Percentiles rank a stretch among this genome's conserved stretches.
Conservation (phyloP, 495 filamentous ascomycete species). For the Rusavskia elegans region DNA sequence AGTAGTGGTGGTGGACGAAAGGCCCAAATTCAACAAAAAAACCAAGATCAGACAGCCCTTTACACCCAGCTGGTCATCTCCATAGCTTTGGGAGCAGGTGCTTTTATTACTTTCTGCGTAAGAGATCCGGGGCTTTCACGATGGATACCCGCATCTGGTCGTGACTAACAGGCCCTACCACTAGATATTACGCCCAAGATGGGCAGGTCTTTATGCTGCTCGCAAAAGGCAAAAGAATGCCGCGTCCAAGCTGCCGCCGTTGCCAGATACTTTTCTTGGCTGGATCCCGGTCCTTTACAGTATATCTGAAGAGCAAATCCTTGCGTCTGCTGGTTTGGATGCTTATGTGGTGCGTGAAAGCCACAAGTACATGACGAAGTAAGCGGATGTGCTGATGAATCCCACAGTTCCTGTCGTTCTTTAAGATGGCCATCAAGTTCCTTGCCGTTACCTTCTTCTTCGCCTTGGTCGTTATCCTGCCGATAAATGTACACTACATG, state of each 20-base stretch:
- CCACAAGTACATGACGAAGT: not conserved
- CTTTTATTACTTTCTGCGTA: conserved; percentile 52
- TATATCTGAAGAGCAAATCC: conserved; percentile 76
- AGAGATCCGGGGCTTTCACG: conserved; percentile 4
- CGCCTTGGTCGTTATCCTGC: conserved; percentile 62
- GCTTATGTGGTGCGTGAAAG: conserved; percentile 64
- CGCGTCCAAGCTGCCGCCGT: conserved; percentile 60
- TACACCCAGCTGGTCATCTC: conserved; percentile 44
- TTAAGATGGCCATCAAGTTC: conserved; percentile 82
- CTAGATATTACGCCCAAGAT: conserved; percentile 67
- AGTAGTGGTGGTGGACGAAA: not conserved
- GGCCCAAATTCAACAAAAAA: conserved; percentile 5
- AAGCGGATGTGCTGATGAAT: not conserved
- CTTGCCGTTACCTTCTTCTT: conserved; percentile 65
- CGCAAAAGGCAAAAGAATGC: conserved; percentile 54
- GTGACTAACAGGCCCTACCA: conserved; percentile 11
- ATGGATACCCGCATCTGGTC: not conserved
- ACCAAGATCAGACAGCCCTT: not conserved
- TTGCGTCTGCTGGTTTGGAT: conserved; percentile 84
- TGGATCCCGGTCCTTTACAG: conserved; percentile 86
- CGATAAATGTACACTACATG: conserved; percentile 50
- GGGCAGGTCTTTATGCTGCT: conserved; percentile 84
- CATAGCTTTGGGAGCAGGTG: conserved; percentile 35
- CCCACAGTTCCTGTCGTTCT: conserved; percentile 72
- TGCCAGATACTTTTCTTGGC: conserved; percentile 78